Evolutionary conservation across 1,284 basidiomycete genomes (phyloP).

Genomic region (Ganoderma lingzhi): DNA sequence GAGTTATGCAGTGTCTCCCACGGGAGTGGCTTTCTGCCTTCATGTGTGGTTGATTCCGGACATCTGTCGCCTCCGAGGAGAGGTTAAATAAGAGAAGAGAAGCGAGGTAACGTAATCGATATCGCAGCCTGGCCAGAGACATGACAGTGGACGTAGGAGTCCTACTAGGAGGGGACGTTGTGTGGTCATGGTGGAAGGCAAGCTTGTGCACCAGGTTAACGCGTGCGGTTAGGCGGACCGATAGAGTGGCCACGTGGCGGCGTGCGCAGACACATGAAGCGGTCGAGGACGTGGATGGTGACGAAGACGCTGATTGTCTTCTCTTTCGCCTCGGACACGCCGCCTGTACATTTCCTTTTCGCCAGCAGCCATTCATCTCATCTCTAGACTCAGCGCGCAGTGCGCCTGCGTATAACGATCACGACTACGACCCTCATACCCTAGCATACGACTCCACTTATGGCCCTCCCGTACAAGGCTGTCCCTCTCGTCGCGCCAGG

Average conservation of each 20-base stretch:
- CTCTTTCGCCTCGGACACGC: conserved; percentile 17
- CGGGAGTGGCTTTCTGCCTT: not conserved
- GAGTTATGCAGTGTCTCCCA: not conserved
- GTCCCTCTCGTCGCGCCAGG: conserved; percentile 83
- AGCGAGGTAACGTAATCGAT: not conserved
- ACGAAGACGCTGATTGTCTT: conserved; percentile 12
- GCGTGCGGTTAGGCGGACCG: not conserved
- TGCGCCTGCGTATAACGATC: conserved; percentile 56
- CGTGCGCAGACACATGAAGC: not conserved
- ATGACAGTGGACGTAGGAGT: not conserved
- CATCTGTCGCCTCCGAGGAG: not conserved
- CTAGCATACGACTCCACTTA: conserved; percentile 38
- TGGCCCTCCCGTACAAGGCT: conserved; percentile 57
- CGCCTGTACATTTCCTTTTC: conserved; percentile 27
- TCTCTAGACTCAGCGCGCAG: conserved; percentile 57
- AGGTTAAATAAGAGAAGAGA: not conserved
- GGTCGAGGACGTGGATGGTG: conserved; percentile 8
- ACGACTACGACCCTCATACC: conserved; percentile 34
- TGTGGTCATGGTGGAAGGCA: not conserved
- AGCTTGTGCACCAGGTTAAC: not conserved
- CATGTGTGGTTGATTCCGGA: not conserved
- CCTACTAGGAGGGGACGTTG: not conserved
- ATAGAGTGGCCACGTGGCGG: conserved; percentile 27
- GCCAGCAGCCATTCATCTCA: conserved; percentile 41
- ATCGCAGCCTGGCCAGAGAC: not conserved